Percentiles rank a stretch among this genome's conserved stretches.
These are phyloP conservation scores for Solanum chiquidenum DNA, from an alignment of 257 asterid species.

Conservation along the genomic window DNA sequence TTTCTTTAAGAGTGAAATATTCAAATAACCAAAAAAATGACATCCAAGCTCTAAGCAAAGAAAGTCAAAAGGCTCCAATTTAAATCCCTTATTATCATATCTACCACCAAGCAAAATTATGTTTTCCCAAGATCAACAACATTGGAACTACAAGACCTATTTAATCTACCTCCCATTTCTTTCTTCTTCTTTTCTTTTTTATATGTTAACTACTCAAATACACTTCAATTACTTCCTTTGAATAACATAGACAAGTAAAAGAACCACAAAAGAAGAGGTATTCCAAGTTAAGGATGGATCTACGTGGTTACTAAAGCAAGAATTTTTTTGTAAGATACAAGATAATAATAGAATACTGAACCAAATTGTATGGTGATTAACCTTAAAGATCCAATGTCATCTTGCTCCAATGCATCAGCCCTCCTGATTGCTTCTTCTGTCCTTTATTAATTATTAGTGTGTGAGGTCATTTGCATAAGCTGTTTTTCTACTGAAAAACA, in stretches of 20 bases:
- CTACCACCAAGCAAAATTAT: neutral
- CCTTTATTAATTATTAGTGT: neutral
- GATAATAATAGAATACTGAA: neutral
- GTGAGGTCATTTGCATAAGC: neutral
- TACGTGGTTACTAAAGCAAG: neutral
- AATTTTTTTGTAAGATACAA: neutral
- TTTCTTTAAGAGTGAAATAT: neutral
- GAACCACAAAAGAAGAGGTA: neutral
- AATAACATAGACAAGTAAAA: neutral
- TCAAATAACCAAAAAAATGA: neutral
- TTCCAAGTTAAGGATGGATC: neutral
- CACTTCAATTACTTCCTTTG: neutral
- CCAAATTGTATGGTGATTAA: constrained; percentile 11
- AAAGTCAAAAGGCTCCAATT: neutral
- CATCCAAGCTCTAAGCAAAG: neutral
- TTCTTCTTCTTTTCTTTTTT: neutral
- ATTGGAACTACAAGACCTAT: neutral
- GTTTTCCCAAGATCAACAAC: neutral
- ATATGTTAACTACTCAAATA: neutral
- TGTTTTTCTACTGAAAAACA: neutral
- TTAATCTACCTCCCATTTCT: neutral
- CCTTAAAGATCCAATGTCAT: constrained; percentile 63
- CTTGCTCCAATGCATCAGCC: constrained; percentile 63
- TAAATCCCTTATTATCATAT: neutral
- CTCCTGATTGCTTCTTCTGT: constrained; percentile 88